phyloP scores from a whole-genome alignment of 768 basidiomycete genomes.

The Psilocybe cubensis region DNA sequence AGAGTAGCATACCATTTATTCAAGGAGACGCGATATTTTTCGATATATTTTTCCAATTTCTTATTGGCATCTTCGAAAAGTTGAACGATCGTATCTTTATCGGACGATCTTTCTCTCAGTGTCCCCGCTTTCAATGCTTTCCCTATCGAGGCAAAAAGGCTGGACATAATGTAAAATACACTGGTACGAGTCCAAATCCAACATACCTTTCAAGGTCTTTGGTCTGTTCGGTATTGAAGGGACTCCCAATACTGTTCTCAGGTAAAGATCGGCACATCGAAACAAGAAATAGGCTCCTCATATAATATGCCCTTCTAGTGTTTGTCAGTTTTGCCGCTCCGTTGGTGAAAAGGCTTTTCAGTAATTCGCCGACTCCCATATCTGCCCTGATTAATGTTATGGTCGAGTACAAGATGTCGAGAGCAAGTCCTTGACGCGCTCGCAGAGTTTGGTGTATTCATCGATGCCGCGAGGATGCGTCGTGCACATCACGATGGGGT shows the following conservation, averaged over 20 bases:
- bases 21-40: not conserved
- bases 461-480: too few species aligned
- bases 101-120: not conserved
- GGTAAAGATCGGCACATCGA: not conserved
- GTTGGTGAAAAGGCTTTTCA: not conserved
- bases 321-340: not conserved
- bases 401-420: not conserved
- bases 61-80: not conserved
- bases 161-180: not conserved
- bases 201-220: too few species aligned
- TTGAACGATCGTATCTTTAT: not conserved
- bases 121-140: not conserved
- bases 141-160: not conserved
- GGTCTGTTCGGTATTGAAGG: too few species aligned
- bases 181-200: too few species aligned
- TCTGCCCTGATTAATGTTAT: not conserved
- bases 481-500: too few species aligned
- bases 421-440: too few species aligned
- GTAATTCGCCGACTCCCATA: not conserved
- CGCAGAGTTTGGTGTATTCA: too few species aligned
- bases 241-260: not conserved
- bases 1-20: not conserved
- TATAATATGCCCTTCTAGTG: not conserved
- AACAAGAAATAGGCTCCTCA: not conserved
- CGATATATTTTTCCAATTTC: not conserved